Conservation (phyloP, 352 stramenopile genomes). For the Hyaloperonospora brassicae region DNA sequence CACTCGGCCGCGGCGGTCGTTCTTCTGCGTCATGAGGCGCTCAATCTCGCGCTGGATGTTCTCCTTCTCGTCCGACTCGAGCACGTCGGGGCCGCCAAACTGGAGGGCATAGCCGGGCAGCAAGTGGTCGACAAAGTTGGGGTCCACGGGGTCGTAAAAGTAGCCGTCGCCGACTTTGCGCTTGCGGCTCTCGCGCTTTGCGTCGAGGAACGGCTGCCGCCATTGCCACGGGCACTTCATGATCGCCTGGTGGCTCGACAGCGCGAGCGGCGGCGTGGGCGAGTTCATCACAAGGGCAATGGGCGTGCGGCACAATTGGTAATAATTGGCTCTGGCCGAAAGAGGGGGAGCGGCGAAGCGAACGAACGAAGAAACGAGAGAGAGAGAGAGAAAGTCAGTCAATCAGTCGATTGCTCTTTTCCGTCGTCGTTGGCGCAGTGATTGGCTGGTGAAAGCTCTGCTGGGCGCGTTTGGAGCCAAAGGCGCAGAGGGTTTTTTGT, state of each 20-base stretch:
- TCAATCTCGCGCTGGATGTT: slow-evolving; percentile 80
- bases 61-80: slow-evolving; percentile 74
- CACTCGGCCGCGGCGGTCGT: slow-evolving; percentile 29
- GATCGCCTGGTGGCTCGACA: slow-evolving; percentile 69
- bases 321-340: too few relatives aligned
- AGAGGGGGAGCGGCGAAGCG: background rate
- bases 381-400: background rate
- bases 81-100: slow-evolving; percentile 52
- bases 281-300: slow-evolving; percentile 36
- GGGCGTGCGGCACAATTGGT: too few relatives aligned
- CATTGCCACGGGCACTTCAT: slow-evolving; percentile 87
- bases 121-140: slow-evolving; percentile 78
- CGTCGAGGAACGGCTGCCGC: slow-evolving; percentile 77
- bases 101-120: slow-evolving; percentile 73
- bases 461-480: background rate
- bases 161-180: slow-evolving; percentile 75
- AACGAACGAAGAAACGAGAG: slow-evolving; percentile 6
- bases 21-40: slow-evolving; percentile 68
- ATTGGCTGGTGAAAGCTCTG: slow-evolving; percentile 8
- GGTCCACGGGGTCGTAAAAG: slow-evolving; percentile 82
- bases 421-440: slow-evolving; percentile 3
- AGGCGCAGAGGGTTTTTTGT: slow-evolving; percentile 5
- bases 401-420: slow-evolving; percentile 1
- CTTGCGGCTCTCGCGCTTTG: slow-evolving; percentile 75
- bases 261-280: slow-evolving; percentile 31